Evolutionary conservation across 1,284 basidiomycete genomes (phyloP).

Genomic region (Ustilago hordei): DNA sequence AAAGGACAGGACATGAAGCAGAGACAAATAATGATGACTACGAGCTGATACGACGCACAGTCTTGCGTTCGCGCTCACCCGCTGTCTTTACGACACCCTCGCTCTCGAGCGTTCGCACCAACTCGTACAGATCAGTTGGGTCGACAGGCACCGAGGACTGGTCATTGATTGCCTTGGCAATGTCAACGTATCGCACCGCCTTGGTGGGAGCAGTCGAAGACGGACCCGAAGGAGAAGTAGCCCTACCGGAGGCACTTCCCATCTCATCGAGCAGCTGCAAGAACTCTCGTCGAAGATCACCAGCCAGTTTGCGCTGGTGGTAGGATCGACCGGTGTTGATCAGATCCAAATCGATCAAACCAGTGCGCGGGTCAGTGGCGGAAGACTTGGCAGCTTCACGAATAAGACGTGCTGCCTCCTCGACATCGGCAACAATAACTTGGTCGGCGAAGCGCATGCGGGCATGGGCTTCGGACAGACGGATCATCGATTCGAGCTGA

Average conservation of each 20-base stretch:
- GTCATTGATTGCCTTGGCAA: constrained; percentile 60
- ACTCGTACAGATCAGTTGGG: constrained; percentile 59
- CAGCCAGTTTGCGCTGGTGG: constrained; percentile 76
- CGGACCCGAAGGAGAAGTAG: constrained; percentile 39
- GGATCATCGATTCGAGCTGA: constrained; percentile 96
- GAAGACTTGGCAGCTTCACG: constrained; percentile 90
- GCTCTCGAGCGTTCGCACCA: constrained; percentile 59
- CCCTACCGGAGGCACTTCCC: constrained; percentile 43
- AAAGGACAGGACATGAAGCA: background rate
- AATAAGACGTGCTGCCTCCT: constrained; percentile 91
- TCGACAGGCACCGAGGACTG: constrained; percentile 65
- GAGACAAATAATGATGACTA: background rate
- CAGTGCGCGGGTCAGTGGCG: constrained; percentile 84
- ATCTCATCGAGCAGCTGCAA: constrained; percentile 60
- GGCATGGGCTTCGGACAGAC: constrained; percentile 95
- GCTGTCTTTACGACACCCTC: constrained; percentile 63
- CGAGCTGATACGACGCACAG: constrained; percentile 59
- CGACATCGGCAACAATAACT: constrained; percentile 88
- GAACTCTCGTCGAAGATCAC: constrained; percentile 64
- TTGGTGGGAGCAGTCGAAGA: constrained; percentile 41
- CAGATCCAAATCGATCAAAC: constrained; percentile 94
- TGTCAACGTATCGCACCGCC: constrained; percentile 63
- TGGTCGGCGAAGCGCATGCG: constrained; percentile 89
- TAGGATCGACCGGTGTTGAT: constrained; percentile 92
- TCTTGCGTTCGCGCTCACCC: constrained; percentile 65